These are phyloP conservation scores for Exophiala xenobiotica DNA, from an alignment of 2,329 filamentous ascomycete species.

Conservation along the genomic window DNA sequence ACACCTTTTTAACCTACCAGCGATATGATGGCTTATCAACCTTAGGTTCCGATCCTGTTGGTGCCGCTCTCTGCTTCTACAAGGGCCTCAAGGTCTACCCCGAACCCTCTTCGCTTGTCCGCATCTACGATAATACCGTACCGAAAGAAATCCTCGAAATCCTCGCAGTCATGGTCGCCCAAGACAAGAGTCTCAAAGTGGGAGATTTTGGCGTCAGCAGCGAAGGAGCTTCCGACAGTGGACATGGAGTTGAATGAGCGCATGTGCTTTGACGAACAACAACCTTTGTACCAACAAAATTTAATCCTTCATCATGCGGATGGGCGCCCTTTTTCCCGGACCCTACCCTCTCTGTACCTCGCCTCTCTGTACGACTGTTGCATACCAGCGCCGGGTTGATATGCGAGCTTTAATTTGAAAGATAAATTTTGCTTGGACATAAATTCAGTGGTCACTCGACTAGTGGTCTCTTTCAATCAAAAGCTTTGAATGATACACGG, in stretches of 20 bases:
- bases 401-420: slow-evolving; percentile 11
- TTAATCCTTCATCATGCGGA: slow-evolving; percentile 3
- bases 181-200: slow-evolving; percentile 73
- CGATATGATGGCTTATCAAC: slow-evolving; percentile 23
- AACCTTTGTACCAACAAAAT: slow-evolving; percentile 20
- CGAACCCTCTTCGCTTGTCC: slow-evolving; percentile 85
- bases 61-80: slow-evolving; percentile 94
- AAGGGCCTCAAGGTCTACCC: slow-evolving; percentile 98
- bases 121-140: slow-evolving; percentile 97
- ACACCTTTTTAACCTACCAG: background rate
- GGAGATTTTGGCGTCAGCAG: slow-evolving; percentile 37
- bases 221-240: slow-evolving; percentile 26
- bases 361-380: slow-evolving; percentile 28
- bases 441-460: slow-evolving; percentile 15
- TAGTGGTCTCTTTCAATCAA: slow-evolving; percentile 10
- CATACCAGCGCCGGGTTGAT: slow-evolving; percentile 23
- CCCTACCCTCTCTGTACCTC: slow-evolving; percentile 18
- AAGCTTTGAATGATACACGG: slow-evolving; percentile 1
- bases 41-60: slow-evolving; percentile 54
- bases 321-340: background rate
- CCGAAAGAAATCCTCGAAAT: slow-evolving; percentile 96
- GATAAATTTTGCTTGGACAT: slow-evolving; percentile 19
- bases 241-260: slow-evolving; percentile 29
- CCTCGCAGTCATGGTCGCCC: slow-evolving; percentile 95
- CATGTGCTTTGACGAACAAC: background rate